Evolutionary conservation across 129 eudicot species (phyloP), one percentile per base, ranked within the genome.

Genomic region (Oenanthe sinensis): DNA sequence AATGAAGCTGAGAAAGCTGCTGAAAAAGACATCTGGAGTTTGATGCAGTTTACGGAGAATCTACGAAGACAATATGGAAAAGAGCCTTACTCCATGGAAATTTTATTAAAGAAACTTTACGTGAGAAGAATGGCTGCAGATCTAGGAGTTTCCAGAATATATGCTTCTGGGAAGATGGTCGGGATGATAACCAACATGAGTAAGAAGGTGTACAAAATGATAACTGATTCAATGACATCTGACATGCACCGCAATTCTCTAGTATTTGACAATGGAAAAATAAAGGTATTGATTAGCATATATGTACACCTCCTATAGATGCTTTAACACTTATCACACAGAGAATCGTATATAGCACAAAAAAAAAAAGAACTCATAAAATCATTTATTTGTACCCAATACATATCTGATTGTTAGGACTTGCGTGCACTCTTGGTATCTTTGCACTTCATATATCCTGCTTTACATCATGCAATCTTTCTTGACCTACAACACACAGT

Each of bases 71-170:
- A 88, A 44, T 87, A 89, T 82, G 98, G 98, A 55, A 94, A 91
- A 85, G 98, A 94, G 86, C 98, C 98, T 82, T 86, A 91, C 77
- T 88, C 98, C 43, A 95, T 95, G 98, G 98, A 95, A 79, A 87
- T 90, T 81, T 77, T 91, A 70, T 78, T 91, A 54, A 95, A 95
- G 83, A 95, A 90, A 85, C 96, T 91, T 75, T 95, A 95, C 49
- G 96, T 94, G 78, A 88, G 49, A 78, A 89, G 98, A 88, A 94
- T 94, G 98, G 93, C 97, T 13, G 98, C 98, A 74, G 98, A 94
- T 88, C 86, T 94, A 26, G 98, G 97, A 76, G 83, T 94, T 76
- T 86, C 82, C 36, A 89, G 89, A 80, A 91, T 94, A 71, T 94
- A 91, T 86, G 87, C 92, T 78, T 78, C 90, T 24, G 97, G 97